Base-by-base conservation (phyloP, 208 protist species). In the Blastocrithidia nonstop region DNA sequence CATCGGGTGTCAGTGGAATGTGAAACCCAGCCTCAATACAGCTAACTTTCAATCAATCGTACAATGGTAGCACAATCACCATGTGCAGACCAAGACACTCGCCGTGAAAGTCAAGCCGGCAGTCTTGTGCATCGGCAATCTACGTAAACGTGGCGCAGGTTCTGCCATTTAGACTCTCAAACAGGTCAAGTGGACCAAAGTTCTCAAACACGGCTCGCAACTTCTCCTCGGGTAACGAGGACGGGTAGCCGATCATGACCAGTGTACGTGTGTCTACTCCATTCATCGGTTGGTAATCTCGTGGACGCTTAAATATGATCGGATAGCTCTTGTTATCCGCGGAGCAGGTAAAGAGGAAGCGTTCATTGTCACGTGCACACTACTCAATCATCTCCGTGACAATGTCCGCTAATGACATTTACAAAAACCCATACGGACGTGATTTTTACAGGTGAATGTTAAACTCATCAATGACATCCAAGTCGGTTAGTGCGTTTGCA, bases 351-450 rank as follows among this genome's bases (percentile, higher is more conserved):
- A 88, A 87, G n/a, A 57, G 58, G 48, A 84, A 78, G 0, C 57
- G 71, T 17, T 82, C 60, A 11, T 62, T 57, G 50, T 88, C 66
- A 1, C 50, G 39, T 4, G 45, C 45, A 7, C 57, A 71, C 32
- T 70, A 46, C n/a, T 61, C 61, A 8, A 91, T 57, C 38, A 92
- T 54, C 53, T 85, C 78, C 23, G 78, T 77, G 24, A 88, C 60
- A 40, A 92, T 66, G 55, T 92, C 83, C 4, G 71, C 75, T 19
- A 80, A 45, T n/a, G 51, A 72, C 24, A 87, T 43, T 56, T 92
- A 76, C 15, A 92, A 65, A 52, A 92, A 92, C 19, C 63, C 76
- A 63, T 85, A 92, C n/a, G 66, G 52, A 33, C 79, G 81, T 4
- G 57, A 55, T 40, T 78, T 76, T 11, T 69, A 65, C 11, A 43